These are phyloP conservation scores for Fonsecaea monophora DNA, from an alignment of 2,329 filamentous ascomycete species.

Conservation along the genomic window DNA sequence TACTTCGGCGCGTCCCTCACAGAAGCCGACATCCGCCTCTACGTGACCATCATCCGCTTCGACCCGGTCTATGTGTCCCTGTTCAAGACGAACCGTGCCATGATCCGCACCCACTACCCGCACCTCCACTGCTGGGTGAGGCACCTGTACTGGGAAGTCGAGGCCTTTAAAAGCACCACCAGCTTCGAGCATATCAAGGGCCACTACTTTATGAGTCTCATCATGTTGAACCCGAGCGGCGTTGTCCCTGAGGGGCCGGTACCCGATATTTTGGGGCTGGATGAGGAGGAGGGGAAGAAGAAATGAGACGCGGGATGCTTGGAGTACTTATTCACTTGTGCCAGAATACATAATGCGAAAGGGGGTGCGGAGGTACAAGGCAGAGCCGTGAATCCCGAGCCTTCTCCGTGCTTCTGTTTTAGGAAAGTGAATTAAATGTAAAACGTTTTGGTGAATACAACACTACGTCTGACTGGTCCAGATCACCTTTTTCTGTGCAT, in stretches of 20 bases:
- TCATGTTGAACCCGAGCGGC: conserved; percentile 23
- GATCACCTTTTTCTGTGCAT: too few species aligned
- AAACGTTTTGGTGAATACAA: too few species aligned
- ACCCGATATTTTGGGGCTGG: conserved; percentile 30
- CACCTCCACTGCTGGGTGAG: conserved; percentile 54
- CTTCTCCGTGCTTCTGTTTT: too few species aligned
- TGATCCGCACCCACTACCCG: conserved; percentile 66
- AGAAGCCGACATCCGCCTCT: conserved; percentile 77
- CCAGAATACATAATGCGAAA: too few species aligned
- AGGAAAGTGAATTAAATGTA: too few species aligned
- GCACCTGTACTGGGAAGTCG: conserved; percentile 52
- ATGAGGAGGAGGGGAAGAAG: background rate
- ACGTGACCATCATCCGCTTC: conserved; percentile 70
- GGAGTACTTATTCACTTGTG: too few species aligned
- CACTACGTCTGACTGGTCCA: too few species aligned
- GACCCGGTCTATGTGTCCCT: conserved; percentile 78
- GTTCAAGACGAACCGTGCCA: conserved; percentile 74
- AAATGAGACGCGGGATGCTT: background rate
- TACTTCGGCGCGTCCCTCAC: conserved; percentile 75
- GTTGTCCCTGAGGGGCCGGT: conserved; percentile 33
- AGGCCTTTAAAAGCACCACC: conserved; percentile 53
- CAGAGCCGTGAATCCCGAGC: too few species aligned
- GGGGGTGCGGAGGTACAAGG: background rate
- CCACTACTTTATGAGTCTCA: conserved; percentile 31
- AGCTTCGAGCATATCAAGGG: conserved; percentile 45